These are phyloP conservation scores for Keqinozyma sinolaborantium DNA, from an alignment of 1,139 yeast genomes.

Conservation along the genomic window DNA sequence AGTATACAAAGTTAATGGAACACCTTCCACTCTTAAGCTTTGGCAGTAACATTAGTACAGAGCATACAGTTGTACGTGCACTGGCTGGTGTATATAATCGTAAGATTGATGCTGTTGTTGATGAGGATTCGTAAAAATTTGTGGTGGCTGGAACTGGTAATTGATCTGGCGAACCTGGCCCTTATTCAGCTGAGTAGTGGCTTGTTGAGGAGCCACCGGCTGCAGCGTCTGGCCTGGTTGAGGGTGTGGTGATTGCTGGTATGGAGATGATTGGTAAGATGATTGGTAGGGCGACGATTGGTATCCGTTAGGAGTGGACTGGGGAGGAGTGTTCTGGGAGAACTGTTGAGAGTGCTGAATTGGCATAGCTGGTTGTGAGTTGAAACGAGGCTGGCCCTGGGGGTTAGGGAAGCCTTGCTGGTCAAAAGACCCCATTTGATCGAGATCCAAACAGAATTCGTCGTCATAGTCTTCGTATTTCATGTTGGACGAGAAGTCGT, in stretches of 20 bases:
- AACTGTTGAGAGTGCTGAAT: slow-evolving; percentile 1
- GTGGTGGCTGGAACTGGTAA: no score
- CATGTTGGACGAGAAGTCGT: neutral
- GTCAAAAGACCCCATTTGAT: slow-evolving; percentile 28
- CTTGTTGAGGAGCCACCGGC: no score
- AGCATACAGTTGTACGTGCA: slow-evolving; percentile 1
- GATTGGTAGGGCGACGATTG: neutral
- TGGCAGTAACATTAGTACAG: neutral
- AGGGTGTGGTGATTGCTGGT: neutral
- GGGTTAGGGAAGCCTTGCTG: slow-evolving; percentile 5
- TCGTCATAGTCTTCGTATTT: slow-evolving; percentile 34
- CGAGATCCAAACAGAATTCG: slow-evolving; percentile 44
- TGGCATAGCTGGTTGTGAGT: no score
- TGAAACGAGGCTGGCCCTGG: slow-evolving; percentile 3
- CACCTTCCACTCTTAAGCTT: neutral
- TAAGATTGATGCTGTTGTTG: neutral
- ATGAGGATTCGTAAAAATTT: no score
- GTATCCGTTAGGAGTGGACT: neutral
- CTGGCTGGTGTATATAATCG: neutral
- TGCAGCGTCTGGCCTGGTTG: no score
- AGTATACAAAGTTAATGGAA: no score
- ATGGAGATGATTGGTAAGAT: neutral
- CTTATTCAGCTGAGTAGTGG: no score
- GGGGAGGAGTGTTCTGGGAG: slow-evolving; percentile 1
- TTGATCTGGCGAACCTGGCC: no score